Evolutionary conservation across 305 asterid species (phyloP).

Genomic region (Fraxinus floribunda): DNA sequence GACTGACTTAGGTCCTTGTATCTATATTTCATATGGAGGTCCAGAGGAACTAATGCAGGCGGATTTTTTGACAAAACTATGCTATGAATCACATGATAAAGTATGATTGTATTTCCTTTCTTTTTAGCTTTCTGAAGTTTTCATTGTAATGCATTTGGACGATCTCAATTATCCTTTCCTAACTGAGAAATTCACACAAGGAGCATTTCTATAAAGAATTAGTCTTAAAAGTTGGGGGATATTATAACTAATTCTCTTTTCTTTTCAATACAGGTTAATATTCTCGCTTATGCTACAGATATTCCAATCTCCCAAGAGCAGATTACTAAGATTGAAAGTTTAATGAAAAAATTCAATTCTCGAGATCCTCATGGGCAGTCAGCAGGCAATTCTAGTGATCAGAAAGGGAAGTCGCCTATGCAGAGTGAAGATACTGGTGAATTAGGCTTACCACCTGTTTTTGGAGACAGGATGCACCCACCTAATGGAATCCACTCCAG

Average conservation of each 20-base stretch:
- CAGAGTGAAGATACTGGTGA: conserved; percentile 75
- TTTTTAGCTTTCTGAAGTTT: conserved; percentile 9
- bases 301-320: conserved; percentile 67
- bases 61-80: conserved; percentile 68
- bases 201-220: conserved; percentile 11
- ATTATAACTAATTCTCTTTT: conserved; percentile 30
- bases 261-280: conserved; percentile 71
- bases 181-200: conserved; percentile 3
- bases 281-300: conserved; percentile 87
- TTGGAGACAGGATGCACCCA: conserved; percentile 39
- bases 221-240: neutral
- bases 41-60: conserved; percentile 65
- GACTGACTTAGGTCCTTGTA: conserved; percentile 77
- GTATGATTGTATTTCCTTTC: conserved; percentile 39
- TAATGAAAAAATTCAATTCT: conserved; percentile 53
- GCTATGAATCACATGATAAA: conserved; percentile 81
- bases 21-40: conserved; percentile 76
- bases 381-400: conserved; percentile 51
- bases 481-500: conserved; percentile 52
- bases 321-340: conserved; percentile 50
- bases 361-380: conserved; percentile 45
- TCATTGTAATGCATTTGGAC: neutral
- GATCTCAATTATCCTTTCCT: conserved; percentile 13
- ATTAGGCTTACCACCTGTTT: conserved; percentile 62
- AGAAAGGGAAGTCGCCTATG: conserved; percentile 68